Base-by-base conservation (phyloP, 1,284 basidiomycete genomes). In the Malassezia pachydermatis region DNA sequence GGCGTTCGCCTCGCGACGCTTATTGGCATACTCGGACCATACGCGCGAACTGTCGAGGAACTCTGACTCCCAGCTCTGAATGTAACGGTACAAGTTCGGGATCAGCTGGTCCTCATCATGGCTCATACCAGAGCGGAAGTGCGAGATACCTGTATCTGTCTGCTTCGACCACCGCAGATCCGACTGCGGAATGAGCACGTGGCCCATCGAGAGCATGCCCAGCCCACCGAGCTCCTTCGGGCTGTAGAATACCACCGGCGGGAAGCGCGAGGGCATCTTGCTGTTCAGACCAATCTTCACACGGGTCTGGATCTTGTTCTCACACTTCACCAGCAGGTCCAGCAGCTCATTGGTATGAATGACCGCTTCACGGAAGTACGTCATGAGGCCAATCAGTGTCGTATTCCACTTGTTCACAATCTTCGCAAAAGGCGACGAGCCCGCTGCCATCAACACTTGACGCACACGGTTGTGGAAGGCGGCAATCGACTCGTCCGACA, bases 341-440 rank as follows among this genome's bases (percentile, higher is more conserved):
- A 72, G 60, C 22, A 98, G 78, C 74, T 96, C 90, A 65, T 89
- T 88, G 27, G 94, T 98, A 72, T 94, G 88, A 54, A 95, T 88
- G 55, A 96, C 89, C n/a, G 90, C 92, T 72, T 98, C 92, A 55
- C 92, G 86, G 75, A 96, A 98, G 76, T 96, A 98, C 4, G 90
- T 95, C 88, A 94, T 66, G n/a, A 68, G 51, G 5, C 58, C 59
- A 40, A 70, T 65, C 38, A 72, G 79, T 9, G 87, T 86, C 2
- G 89, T 92, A 73, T 95, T 96, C 89, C 89, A 95, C 76, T 96
- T 96, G 78, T 98, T 98, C 70, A 96, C 86, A 65, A 99, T 95
- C 79, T 99, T 99, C 55, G 87, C 88, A 79, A 98, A 98, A 0
- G 94, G 96, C 1, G 92, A 92, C 0, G 89, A 92, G 53, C 94